phyloP scores from a whole-genome alignment of 495 filamentous ascomycete genomes.

The Gamarada debralockiae region DNA sequence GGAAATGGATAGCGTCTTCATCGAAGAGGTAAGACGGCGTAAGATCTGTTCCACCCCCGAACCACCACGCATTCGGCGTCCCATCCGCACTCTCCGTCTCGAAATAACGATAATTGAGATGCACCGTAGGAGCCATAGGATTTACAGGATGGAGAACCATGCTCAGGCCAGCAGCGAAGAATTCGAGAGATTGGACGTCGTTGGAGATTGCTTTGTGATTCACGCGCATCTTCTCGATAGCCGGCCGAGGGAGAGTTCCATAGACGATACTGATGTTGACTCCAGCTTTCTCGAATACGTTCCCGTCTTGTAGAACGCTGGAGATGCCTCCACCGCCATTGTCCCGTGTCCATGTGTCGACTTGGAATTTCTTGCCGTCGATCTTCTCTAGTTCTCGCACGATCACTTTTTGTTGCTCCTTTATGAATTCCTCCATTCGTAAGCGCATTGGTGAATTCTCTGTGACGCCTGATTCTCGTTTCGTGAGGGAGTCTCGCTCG shows the following conservation, averaged over 20 bases:
- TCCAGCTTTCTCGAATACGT: conserved; percentile 97
- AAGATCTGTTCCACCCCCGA: conserved; percentile 90
- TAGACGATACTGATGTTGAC: conserved; percentile 95
- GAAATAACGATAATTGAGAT: conserved; percentile 99
- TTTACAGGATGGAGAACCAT: conserved; percentile 90
- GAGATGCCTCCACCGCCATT: conserved; percentile 80
- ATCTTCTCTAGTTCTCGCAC: conserved; percentile 74
- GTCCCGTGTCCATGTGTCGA: conserved; percentile 84
- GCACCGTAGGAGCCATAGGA: conserved; percentile 95
- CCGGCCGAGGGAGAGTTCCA: conserved; percentile 81
- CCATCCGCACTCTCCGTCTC: conserved; percentile 81
- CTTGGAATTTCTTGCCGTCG: conserved; percentile 75
- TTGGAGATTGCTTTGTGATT: conserved; percentile 89
- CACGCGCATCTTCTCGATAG: conserved; percentile 88
- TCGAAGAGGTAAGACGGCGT: conserved; percentile 94
- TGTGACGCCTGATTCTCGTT: conserved; percentile 61
- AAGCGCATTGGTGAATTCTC: conserved; percentile 89
- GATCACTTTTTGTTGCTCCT: conserved; percentile 84
- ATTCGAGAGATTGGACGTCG: conserved; percentile 64
- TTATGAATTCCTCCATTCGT: conserved; percentile 94
- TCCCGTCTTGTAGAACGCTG: conserved; percentile 91
- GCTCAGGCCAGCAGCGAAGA: conserved; percentile 92
- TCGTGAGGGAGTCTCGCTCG: conserved; percentile 63
- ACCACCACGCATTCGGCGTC: conserved; percentile 88
- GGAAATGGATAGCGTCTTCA: conserved; percentile 96